phyloP scores from a whole-genome alignment of 495 filamentous ascomycete genomes.

The Penicillium crystallinum region DNA sequence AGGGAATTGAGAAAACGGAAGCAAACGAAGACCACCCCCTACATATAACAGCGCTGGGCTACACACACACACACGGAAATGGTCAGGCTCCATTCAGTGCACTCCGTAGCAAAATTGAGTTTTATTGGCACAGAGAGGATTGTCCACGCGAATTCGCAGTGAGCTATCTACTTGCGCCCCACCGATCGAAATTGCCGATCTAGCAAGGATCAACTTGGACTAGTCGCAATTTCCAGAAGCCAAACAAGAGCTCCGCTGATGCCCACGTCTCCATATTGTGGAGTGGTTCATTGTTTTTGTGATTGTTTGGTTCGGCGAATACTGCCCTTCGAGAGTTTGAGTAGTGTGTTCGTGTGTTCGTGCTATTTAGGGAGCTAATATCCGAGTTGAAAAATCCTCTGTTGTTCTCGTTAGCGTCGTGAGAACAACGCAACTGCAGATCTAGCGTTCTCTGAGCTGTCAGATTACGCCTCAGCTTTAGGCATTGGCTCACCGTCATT shows the following conservation, averaged over 20 bases:
- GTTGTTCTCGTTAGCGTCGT: too few relatives aligned
- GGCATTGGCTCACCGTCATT: neutral
- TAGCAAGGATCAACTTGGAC: conserved; percentile 16
- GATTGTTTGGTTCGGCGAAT: neutral
- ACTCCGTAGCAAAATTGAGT: neutral
- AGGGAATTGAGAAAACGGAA: neutral
- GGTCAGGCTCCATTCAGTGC: too few relatives aligned
- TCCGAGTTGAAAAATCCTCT: too few relatives aligned
- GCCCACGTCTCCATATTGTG: conserved; percentile 5
- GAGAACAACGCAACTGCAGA: neutral
- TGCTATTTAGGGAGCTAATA: neutral
- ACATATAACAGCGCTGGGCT: neutral
- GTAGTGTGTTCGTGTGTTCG: too few relatives aligned
- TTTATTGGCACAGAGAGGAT: neutral
- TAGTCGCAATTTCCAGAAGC: neutral
- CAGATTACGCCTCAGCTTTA: neutral
- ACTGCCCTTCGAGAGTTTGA: conserved; percentile 3
- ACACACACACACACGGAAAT: conserved; percentile 2
- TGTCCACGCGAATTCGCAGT: neutral
- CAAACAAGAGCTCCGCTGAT: neutral
- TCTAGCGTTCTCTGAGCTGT: conserved; percentile 10
- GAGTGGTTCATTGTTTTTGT: neutral
- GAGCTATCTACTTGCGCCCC: conserved; percentile 8
- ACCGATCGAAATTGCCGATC: conserved; percentile 15
- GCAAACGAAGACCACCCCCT: neutral